These are phyloP conservation scores for Leptodontidium sp. DNA, from an alignment of 2,329 filamentous ascomycete genomes.

Conservation along the genomic window DNA sequence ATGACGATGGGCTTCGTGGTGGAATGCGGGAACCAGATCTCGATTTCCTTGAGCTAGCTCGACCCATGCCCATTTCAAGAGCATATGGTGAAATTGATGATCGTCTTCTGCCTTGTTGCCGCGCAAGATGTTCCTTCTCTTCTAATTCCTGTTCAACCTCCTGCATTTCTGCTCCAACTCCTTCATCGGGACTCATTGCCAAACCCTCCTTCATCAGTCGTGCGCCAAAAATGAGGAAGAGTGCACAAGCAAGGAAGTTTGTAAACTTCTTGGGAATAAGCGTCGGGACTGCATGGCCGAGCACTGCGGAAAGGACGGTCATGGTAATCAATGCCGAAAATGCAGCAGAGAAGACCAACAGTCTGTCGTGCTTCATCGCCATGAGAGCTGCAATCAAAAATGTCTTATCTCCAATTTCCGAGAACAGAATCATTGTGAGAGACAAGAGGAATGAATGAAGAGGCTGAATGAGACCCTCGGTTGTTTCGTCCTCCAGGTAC, in stretches of 20 bases:
- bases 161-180: slow-evolving; percentile 95
- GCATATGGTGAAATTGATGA: slow-evolving; percentile 78
- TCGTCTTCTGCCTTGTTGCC: slow-evolving; percentile 70
- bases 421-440: slow-evolving; percentile 96
- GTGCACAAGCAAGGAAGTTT: slow-evolving; percentile 80
- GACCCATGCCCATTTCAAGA: slow-evolving; percentile 79
- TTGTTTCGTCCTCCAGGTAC: slow-evolving; percentile 53
- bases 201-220: slow-evolving; percentile 87
- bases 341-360: slow-evolving; percentile 95
- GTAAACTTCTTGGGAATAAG: slow-evolving; percentile 92
- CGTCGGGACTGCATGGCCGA: slow-evolving; percentile 91
- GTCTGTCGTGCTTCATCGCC: slow-evolving; percentile 97
- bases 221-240: slow-evolving; percentile 90
- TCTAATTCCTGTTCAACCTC: slow-evolving; percentile 94
- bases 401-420: slow-evolving; percentile 97
- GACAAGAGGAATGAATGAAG: slow-evolving; percentile 91
- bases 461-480: slow-evolving; percentile 74
- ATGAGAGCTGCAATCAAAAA: slow-evolving; percentile 97
- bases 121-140: slow-evolving; percentile 84
- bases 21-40: slow-evolving; percentile 79
- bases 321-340: slow-evolving; percentile 90
- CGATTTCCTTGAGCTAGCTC: slow-evolving; percentile 70
- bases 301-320: slow-evolving; percentile 91
- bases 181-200: slow-evolving; percentile 87
- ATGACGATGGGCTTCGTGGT: slow-evolving; percentile 81